phyloP scores from a whole-genome alignment of 2,329 filamentous ascomycete genomes.

The Alternaria sp. region DNA sequence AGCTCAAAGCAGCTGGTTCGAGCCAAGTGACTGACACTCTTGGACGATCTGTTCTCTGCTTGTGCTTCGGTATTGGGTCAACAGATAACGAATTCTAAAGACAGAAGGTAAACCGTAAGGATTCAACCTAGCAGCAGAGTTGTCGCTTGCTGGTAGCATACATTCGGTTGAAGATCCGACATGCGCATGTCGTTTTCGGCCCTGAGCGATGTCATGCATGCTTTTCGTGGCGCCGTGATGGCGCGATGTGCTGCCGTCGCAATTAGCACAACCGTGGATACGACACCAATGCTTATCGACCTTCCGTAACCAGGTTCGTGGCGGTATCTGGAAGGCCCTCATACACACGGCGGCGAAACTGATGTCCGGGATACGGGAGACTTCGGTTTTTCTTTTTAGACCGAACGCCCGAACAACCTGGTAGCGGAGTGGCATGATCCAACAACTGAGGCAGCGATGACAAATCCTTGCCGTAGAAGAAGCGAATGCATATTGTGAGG shows the following conservation, averaged over 20 bases:
- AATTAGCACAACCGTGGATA: not conserved
- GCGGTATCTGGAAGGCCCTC: not conserved
- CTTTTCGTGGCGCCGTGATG: not conserved
- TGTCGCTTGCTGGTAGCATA: not conserved
- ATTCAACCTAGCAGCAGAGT: not conserved
- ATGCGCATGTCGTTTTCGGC: not conserved
- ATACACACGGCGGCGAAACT: not conserved
- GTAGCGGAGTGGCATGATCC: conserved; percentile 1
- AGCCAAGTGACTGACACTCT: not conserved
- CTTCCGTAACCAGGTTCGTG: not conserved
- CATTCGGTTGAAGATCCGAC: not conserved
- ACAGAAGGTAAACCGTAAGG: not conserved
- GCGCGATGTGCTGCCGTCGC: not conserved
- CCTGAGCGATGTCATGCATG: not conserved
- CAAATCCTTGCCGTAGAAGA: not conserved
- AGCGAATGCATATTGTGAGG: not conserved
- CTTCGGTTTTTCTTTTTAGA: not conserved
- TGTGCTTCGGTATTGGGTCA: not conserved
- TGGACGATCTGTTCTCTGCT: not conserved
- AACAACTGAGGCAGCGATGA: not conserved
- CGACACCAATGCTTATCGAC: not conserved
- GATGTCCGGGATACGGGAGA: not conserved
- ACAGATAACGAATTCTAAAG: not conserved
- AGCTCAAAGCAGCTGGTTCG: not conserved
- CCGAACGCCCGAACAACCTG: conserved; percentile 1